Conservation (phyloP, 2,329 filamentous ascomycete genomes). For the Colletotrichum limetticola region DNA sequence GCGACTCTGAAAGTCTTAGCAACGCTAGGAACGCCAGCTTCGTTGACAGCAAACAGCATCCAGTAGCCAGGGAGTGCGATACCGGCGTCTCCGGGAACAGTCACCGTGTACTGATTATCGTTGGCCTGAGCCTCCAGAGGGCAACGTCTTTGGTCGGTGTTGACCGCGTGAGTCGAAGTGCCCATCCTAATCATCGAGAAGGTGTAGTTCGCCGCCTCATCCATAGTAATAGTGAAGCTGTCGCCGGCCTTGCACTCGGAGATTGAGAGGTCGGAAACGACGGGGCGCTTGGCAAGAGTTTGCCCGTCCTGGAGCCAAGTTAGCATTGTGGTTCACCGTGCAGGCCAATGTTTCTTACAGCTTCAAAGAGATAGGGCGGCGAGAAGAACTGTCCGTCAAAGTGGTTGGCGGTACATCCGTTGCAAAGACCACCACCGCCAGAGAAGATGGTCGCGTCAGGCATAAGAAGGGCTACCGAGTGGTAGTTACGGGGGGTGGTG, state of each 20-base stretch:
- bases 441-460: constrained; percentile 60
- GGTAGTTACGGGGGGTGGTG: constrained; percentile 58
- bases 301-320: constrained; percentile 46
- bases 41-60: constrained; percentile 61
- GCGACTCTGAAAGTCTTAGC: constrained; percentile 49
- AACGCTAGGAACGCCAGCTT: constrained; percentile 54
- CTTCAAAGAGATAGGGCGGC: constrained; percentile 64
- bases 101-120: constrained; percentile 42
- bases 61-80: constrained; percentile 62
- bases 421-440: constrained; percentile 64
- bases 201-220: constrained; percentile 40
- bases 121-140: constrained; percentile 45
- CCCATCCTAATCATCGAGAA: constrained; percentile 60
- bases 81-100: constrained; percentile 57
- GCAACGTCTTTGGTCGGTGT: constrained; percentile 67
- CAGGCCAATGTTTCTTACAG: background rate
- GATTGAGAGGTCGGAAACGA: constrained; percentile 48
- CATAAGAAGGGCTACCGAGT: constrained; percentile 59
- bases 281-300: constrained; percentile 50
- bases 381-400: constrained; percentile 65
- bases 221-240: constrained; percentile 45
- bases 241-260: constrained; percentile 35
- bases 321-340: background rate
- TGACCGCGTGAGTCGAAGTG: constrained; percentile 63
- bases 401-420: constrained; percentile 57